Base-by-base conservation (phyloP, 257 asterid genomes). In the Dorcoceras hygrometricum region DNA sequence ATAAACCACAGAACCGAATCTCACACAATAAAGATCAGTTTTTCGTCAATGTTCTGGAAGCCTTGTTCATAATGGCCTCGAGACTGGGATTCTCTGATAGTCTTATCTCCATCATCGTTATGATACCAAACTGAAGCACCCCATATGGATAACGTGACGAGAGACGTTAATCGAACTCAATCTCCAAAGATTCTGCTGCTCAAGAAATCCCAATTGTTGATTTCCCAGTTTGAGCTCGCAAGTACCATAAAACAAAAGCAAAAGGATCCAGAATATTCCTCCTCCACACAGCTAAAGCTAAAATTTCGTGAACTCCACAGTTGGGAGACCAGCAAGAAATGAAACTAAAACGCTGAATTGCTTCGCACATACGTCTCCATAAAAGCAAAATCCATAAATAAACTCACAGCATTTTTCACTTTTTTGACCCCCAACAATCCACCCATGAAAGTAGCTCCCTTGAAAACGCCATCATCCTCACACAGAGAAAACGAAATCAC, bases 241-340 rank as follows among this genome's bases (percentile, higher is more conserved):
- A 78, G 16, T 32, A 74, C 75, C 71, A 55, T 23, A 60, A 53
- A 67, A 73, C 57, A 68, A 71, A 48, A 57, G 62, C 69, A 32
- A 71, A 79, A 73, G 69, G 92, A 91, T 84, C 95, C 87, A 85
- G 79, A 84, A 85, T 83, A 82, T 77, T 77, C 87, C 71, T 61
- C 60, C 67, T 61, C 76, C 72, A 76, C 57, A 60, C 70, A 55
- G 60, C 58, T 19, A 74, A 67, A 71, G 78, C 26, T 53, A 62
- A 65, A 60, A 75, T 28, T 68, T 72, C 73, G 67, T 58, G 56
- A 75, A 14, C 62, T 53, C 65, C 63, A 18, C 63, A 36, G 59
- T 39, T 56, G 65, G 62, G 50, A 68, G 68, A 67, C 66, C 67
- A 75, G 75, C 22, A 67, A 59, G 65, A 73, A 64, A 31, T 16